Evolutionary conservation across 768 basidiomycete genomes (phyloP), one percentile per base, ranked within the genome.

Genomic region (Leccinum variicolor): DNA sequence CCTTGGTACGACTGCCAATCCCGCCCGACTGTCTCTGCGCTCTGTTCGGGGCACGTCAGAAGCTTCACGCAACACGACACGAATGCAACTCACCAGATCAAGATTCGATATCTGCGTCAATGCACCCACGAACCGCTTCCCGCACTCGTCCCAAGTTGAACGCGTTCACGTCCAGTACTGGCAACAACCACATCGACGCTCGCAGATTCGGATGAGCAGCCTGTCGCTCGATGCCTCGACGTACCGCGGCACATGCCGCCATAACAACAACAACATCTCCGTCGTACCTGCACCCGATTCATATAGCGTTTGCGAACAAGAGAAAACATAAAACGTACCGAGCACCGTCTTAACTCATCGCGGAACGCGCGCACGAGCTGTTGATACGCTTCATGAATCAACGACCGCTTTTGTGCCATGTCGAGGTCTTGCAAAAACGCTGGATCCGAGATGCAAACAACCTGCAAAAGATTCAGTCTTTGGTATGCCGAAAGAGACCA

Each of bases 261-360:
- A 93, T 10, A 92, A 74, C 19, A 94, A 77, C 17, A 94, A 76
- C 6, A 90, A 69, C 83, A 93, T 88, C 71, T 95, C 94, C 51
- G 84, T 73, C 15, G 86, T 82, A 55, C 81, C 89, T 90, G 28
- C 3, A 3, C 15, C 48, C 48, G 11, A 17, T 21, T 26, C 15
- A 41, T 41, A 41, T 41, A 41, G 10, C 10, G 4, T 3, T 19
- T 1, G 10, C n/a, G n/a, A 6, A 10, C 4, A 6, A 48, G 8
- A 15, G 25, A 26, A 15, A 9, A 0, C 45, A 6, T 26, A 3
- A 13, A 17, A 28, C 47, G 6, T 43, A 88, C 88, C 77, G 3
- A 92, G 75, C 13, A 85, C 70, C 25, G 79, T 77, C 59, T 81
- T 80, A 7, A 84, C 82, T 80, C 79, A n/a, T 73, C 69, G 53